These are phyloP conservation scores for Cordyceps tenuipes DNA, from an alignment of 2,329 filamentous ascomycete genomes.

Conservation along the genomic window DNA sequence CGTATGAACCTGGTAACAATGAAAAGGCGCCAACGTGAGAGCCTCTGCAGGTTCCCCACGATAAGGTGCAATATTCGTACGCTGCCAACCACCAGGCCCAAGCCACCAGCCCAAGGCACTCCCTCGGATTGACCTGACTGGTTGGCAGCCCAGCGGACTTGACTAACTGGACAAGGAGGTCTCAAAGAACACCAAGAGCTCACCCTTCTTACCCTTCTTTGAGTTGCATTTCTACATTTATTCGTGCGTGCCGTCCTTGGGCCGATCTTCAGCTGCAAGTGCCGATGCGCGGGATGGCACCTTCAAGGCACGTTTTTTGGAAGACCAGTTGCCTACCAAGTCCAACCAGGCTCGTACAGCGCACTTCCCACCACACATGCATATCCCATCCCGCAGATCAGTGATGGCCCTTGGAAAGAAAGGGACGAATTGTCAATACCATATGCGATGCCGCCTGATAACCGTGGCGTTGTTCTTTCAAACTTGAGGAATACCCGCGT, in stretches of 20 bases:
- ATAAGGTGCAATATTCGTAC: neutral
- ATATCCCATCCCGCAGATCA: neutral
- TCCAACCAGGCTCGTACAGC: neutral
- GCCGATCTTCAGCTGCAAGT: constrained; percentile 8
- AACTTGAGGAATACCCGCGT: neutral
- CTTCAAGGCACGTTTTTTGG: constrained; percentile 7
- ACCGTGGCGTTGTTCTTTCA: neutral
- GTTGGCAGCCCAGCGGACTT: neutral
- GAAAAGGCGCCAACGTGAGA: neutral
- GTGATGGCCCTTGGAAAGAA: neutral
- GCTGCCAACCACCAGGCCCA: constrained; percentile 5
- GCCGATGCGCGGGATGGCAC: constrained; percentile 6
- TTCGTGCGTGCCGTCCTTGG: neutral
- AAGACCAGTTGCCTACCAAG: neutral
- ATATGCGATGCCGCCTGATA: neutral
- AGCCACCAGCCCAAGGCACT: constrained; percentile 4
- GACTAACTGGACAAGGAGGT: neutral
- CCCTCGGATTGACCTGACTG: neutral
- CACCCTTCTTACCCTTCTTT: neutral
- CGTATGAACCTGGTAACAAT: neutral
- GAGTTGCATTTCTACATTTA: neutral
- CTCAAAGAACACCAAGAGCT: constrained; percentile 3
- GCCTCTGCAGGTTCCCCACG: constrained; percentile 5
- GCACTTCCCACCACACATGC: neutral
- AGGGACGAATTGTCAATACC: neutral